These are phyloP conservation scores for Zopfia rhizophila DNA, from an alignment of 2,329 filamentous ascomycete species.

Conservation along the genomic window DNA sequence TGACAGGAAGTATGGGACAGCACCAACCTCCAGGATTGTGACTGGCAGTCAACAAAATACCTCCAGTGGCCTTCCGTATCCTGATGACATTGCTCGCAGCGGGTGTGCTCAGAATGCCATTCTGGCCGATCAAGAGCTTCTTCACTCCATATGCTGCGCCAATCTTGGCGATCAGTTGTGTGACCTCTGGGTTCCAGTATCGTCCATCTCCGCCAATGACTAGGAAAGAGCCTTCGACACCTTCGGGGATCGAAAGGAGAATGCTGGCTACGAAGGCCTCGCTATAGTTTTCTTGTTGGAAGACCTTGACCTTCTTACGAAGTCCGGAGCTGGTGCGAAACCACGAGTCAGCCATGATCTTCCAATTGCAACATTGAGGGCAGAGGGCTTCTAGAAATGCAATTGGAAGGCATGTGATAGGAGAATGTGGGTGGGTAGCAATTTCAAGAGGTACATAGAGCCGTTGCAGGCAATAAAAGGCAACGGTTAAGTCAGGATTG, in stretches of 20 bases:
- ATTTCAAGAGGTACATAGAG: constrained; percentile 23
- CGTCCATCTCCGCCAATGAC: constrained; percentile 98
- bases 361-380: constrained; percentile 22
- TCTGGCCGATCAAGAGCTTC: constrained; percentile 96
- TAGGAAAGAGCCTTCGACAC: constrained; percentile 85
- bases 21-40: constrained; percentile 94
- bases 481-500: constrained; percentile 21
- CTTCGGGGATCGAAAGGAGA: constrained; percentile 95
- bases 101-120: constrained; percentile 96
- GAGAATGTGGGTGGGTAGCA: constrained; percentile 19
- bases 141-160: constrained; percentile 96
- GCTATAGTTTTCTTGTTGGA: constrained; percentile 94
- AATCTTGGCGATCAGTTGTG: constrained; percentile 97
- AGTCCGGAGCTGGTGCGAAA: constrained; percentile 80
- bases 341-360: constrained; percentile 38
- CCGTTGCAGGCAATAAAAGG: constrained; percentile 27
- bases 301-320: constrained; percentile 98
- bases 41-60: constrained; percentile 95
- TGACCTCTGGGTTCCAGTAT: constrained; percentile 96
- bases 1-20: constrained; percentile 5
- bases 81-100: constrained; percentile 96
- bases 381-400: constrained; percentile 9
- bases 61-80: constrained; percentile 92
- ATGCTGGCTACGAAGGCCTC: constrained; percentile 96
- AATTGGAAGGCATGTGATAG: constrained; percentile 14